phyloP scores from a whole-genome alignment of 352 stramenopile species.

The Globisporangium sylvaticum region DNA sequence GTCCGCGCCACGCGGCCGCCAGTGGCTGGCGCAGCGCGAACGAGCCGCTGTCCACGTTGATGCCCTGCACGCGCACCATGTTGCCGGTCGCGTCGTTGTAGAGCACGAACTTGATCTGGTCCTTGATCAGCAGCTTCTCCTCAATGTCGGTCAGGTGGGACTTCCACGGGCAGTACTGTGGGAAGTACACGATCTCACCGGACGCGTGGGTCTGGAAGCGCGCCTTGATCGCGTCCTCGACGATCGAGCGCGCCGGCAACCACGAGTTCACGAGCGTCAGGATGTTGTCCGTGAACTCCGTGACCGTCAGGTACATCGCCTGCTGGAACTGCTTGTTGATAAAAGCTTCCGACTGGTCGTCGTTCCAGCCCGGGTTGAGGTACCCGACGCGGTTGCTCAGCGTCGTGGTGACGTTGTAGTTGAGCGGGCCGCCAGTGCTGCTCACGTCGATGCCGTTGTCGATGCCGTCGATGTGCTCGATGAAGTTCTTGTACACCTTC shows the following conservation, averaged over 20 bases:
- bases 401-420: slow-evolving; percentile 76
- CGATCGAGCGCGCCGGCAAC: slow-evolving; percentile 91
- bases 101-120: slow-evolving; percentile 96
- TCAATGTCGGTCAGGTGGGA: slow-evolving; percentile 96
- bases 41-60: slow-evolving; percentile 89
- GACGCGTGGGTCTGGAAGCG: slow-evolving; percentile 89
- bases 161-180: slow-evolving; percentile 94
- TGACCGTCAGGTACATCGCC: slow-evolving; percentile 92
- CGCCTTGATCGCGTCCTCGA: slow-evolving; percentile 87
- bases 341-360: slow-evolving; percentile 69
- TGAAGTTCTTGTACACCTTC: slow-evolving; percentile 95
- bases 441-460: slow-evolving; percentile 96
- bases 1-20: slow-evolving; percentile 90
- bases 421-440: slow-evolving; percentile 39
- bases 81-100: slow-evolving; percentile 91
- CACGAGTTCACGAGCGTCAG: slow-evolving; percentile 91
- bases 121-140: slow-evolving; percentile 79
- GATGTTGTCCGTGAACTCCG: slow-evolving; percentile 93
- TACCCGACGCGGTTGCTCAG: slow-evolving; percentile 86
- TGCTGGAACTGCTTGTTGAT: slow-evolving; percentile 93
- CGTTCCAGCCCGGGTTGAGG: slow-evolving; percentile 97
- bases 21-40: slow-evolving; percentile 94
- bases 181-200: slow-evolving; percentile 92
- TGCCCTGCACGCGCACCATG: slow-evolving; percentile 96
- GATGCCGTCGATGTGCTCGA: slow-evolving; percentile 98